Evolutionary conservation across 2,329 filamentous ascomycete species (phyloP).

Genomic region (Tolypocladium tundrense): DNA sequence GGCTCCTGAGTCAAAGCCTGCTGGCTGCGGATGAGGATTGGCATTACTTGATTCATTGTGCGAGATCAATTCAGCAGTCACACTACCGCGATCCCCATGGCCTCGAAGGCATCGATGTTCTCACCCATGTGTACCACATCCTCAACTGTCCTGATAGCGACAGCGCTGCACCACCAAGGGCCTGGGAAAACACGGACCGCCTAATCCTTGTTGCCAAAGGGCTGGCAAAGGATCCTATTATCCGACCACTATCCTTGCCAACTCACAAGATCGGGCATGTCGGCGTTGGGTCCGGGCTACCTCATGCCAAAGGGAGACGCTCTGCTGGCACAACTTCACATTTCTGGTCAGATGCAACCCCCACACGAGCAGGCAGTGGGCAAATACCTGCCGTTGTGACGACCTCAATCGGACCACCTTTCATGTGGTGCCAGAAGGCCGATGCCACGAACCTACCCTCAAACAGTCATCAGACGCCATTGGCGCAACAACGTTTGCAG

Average conservation of each 20-base stretch:
- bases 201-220: constrained; percentile 19
- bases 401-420: constrained; percentile 1
- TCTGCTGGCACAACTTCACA: constrained; percentile 11
- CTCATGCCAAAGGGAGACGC: neutral
- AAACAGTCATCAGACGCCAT: neutral
- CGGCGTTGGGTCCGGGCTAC: neutral
- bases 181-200: constrained; percentile 25
- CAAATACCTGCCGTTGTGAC: neutral
- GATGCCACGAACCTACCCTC: neutral
- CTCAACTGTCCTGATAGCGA: constrained; percentile 5
- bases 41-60: constrained; percentile 22
- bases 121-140: constrained; percentile 19
- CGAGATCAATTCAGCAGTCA: constrained; percentile 15
- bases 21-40: constrained; percentile 23
- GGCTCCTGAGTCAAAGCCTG: constrained; percentile 19
- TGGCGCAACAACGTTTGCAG: neutral
- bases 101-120: constrained; percentile 22
- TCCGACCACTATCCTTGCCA: constrained; percentile 6
- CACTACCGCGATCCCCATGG: constrained; percentile 5
- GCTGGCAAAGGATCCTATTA: constrained; percentile 13
- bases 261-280: neutral
- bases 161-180: constrained; percentile 3
- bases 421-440: neutral
- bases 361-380: neutral
- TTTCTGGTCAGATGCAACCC: constrained; percentile 13